Conservation (phyloP, 1,284 basidiomycete genomes). For the Moesziomyces sp. region DNA sequence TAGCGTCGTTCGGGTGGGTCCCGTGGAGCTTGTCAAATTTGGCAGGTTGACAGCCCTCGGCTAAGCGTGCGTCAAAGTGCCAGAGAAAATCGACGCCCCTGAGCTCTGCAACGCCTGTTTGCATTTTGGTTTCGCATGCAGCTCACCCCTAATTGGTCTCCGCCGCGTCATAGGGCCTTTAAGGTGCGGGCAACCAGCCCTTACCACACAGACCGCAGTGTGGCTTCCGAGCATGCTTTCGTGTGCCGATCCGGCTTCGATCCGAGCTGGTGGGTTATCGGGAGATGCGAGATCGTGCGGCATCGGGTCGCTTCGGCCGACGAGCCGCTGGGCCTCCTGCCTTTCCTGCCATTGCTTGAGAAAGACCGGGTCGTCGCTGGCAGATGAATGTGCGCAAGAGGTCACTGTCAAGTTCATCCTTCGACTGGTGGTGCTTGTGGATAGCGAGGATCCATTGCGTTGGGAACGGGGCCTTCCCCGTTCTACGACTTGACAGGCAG, state of each 20-base stretch:
- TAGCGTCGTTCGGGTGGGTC: background rate
- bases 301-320: background rate
- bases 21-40: conserved; percentile 5
- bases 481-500: no score
- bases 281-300: no score
- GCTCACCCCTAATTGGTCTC: conserved; percentile 10
- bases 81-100: conserved; percentile 1
- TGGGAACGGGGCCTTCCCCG: no score
- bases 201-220: no score
- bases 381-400: no score
- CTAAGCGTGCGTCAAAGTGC: conserved; percentile 4
- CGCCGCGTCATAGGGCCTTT: background rate
- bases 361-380: no score
- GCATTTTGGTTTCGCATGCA: conserved; percentile 11
- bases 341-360: no score
- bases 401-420: no score
- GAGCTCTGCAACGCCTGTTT: conserved; percentile 1
- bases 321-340: no score
- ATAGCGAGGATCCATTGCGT: no score
- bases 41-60: conserved; percentile 24
- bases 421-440: no score
- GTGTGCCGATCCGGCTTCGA: background rate
- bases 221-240: background rate
- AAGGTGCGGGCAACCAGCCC: background rate
- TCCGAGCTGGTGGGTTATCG: background rate